phyloP scores from a whole-genome alignment of 176 grass and related monocot species.

The Tuctoria greenei region DNA sequence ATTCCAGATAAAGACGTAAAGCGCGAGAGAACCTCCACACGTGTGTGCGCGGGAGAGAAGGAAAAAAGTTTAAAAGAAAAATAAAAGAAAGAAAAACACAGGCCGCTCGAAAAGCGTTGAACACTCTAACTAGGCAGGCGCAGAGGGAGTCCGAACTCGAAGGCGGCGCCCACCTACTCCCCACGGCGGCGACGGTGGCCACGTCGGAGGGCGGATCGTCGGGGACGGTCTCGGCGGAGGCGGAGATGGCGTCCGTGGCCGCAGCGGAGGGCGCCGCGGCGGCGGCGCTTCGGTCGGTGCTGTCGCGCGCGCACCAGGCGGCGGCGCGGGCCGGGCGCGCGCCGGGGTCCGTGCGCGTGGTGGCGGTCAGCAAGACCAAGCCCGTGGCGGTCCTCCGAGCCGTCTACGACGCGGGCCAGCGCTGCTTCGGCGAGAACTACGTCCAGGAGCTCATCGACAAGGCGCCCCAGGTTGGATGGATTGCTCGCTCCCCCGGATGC shows the following conservation, averaged over 20 bases:
- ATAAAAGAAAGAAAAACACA: background rate
- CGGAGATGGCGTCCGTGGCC: slow-evolving; percentile 50
- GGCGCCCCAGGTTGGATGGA: slow-evolving; percentile 76
- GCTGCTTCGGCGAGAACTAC: slow-evolving; percentile 94
- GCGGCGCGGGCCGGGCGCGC: slow-evolving; percentile 57
- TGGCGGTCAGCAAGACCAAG: slow-evolving; percentile 93
- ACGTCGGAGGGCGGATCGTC: slow-evolving; percentile 17
- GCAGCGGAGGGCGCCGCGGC: slow-evolving; percentile 50
- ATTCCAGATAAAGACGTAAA: background rate
- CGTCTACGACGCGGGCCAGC: slow-evolving; percentile 80
- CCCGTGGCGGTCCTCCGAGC: slow-evolving; percentile 46
- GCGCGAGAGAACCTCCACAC: background rate
- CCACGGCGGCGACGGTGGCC: slow-evolving; percentile 26
- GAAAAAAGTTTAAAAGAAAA: background rate
- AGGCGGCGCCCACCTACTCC: slow-evolving; percentile 11
- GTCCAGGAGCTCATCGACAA: slow-evolving; percentile 93
- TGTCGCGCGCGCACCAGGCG: slow-evolving; percentile 70
- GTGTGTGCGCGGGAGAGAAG: no score
- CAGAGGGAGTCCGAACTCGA: background rate
- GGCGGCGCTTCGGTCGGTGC: slow-evolving; percentile 60
- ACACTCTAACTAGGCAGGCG: background rate
- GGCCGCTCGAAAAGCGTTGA: background rate
- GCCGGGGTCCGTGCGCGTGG: slow-evolving; percentile 57
- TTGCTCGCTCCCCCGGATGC: background rate
- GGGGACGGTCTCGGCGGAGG: slow-evolving; percentile 13